Evolutionary conservation across 2,329 filamentous ascomycete species (phyloP).

Genomic region (Fusarium austroafricanum): DNA sequence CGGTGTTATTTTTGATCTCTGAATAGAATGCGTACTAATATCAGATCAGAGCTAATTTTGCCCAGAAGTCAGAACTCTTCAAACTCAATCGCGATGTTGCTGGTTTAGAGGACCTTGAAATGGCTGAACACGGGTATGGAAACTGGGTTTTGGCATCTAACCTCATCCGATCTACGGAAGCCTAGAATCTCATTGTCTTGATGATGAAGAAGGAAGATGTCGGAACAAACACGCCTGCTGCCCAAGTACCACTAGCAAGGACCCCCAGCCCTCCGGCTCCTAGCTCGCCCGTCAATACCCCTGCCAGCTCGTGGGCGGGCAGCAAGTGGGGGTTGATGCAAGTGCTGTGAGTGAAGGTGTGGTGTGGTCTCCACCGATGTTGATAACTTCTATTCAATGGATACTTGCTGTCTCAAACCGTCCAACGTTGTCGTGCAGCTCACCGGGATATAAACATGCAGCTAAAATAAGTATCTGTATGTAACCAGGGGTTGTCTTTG

Average conservation of each 20-base stretch:
- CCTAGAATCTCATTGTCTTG: not conserved
- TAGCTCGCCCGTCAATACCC: constrained; percentile 33
- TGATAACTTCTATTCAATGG: constrained; percentile 26
- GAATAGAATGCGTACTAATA: constrained; percentile 1
- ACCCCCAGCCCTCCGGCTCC: not conserved
- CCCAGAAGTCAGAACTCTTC: not conserved
- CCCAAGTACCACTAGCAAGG: constrained; percentile 19
- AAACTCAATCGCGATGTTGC: not conserved
- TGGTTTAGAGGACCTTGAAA: no score
- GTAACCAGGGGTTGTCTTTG: constrained; percentile 34
- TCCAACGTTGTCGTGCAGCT: constrained; percentile 37
- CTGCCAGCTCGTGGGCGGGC: constrained; percentile 43
- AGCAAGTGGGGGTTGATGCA: constrained; percentile 46
- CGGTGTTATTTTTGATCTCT: constrained; percentile 22
- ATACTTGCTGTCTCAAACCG: constrained; percentile 35
- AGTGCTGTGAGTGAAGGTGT: constrained; percentile 40
- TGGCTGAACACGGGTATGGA: not conserved
- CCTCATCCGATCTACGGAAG: no score
- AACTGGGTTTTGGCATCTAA: no score
- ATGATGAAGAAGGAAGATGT: constrained; percentile 36
- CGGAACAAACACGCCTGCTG: constrained; percentile 37
- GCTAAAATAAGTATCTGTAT: constrained; percentile 46
- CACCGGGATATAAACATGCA: constrained; percentile 35
- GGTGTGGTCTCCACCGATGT: constrained; percentile 20
- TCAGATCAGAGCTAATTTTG: constrained; percentile 5